These are phyloP conservation scores for Elsinoe fawcettii DNA, from an alignment of 2,329 filamentous ascomycete species.

Conservation along the genomic window DNA sequence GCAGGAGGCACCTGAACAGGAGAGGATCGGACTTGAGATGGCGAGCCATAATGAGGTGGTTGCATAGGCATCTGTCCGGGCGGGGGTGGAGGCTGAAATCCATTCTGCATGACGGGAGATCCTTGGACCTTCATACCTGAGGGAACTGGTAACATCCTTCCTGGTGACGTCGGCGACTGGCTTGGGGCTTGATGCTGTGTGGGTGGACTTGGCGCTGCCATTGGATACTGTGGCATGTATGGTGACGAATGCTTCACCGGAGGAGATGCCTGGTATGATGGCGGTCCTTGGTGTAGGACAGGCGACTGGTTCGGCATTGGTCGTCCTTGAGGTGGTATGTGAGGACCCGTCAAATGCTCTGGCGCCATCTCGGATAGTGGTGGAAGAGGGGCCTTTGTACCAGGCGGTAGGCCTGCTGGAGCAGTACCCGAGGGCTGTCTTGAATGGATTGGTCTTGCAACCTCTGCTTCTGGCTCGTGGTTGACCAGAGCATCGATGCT, in stretches of 20 bases:
- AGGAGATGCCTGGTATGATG: slow-evolving; percentile 29
- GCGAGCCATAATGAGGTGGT: slow-evolving; percentile 29
- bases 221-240: slow-evolving; percentile 28
- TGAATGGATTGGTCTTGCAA: slow-evolving; percentile 23
- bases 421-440: slow-evolving; percentile 20
- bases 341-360: slow-evolving; percentile 26
- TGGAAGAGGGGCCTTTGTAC: slow-evolving; percentile 25
- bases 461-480: slow-evolving; percentile 30
- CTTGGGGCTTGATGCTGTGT: slow-evolving; percentile 26
- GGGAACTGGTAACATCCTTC: slow-evolving; percentile 32
- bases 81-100: slow-evolving; percentile 21
- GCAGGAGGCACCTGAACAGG: slow-evolving; percentile 20
- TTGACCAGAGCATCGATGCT: slow-evolving; percentile 32
- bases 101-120: slow-evolving; percentile 19
- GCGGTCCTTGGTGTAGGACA: slow-evolving; percentile 23
- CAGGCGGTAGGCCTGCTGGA: not conserved
- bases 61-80: slow-evolving; percentile 28
- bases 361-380: slow-evolving; percentile 31
- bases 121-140: slow-evolving; percentile 29
- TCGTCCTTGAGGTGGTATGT: slow-evolving; percentile 23
- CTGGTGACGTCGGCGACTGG: slow-evolving; percentile 29
- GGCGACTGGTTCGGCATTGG: slow-evolving; percentile 17
- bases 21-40: slow-evolving; percentile 20
- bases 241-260: slow-evolving; percentile 32
- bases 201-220: slow-evolving; percentile 26